A percentile compares a stretch with the other conserved stretches of the same genome.
These are phyloP conservation scores for Chalaropsis thielavioides DNA, from an alignment of 2,329 filamentous ascomycete species.

Conservation along the genomic window DNA sequence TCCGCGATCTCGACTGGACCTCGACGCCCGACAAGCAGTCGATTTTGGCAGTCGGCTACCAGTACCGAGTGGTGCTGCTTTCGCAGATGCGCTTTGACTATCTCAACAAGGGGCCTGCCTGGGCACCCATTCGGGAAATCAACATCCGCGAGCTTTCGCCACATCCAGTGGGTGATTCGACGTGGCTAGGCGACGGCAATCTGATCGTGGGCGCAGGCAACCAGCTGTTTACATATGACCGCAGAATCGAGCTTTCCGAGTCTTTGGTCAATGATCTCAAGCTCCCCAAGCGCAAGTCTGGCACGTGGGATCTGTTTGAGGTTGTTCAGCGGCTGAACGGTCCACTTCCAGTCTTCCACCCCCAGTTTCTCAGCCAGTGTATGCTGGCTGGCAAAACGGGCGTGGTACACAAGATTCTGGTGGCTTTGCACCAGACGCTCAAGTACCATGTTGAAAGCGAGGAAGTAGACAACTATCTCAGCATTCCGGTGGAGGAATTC, in stretches of 20 bases:
- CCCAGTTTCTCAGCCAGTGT: conserved; percentile 76
- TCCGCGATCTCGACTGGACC: conserved; percentile 86
- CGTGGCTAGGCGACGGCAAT: conserved; percentile 75
- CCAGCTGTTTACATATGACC: conserved; percentile 73
- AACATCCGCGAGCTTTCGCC: conserved; percentile 68
- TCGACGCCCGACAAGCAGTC: conserved; percentile 80
- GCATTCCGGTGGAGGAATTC: conserved; percentile 46
- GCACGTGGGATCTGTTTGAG: conserved; percentile 58
- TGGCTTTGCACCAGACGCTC: conserved; percentile 57
- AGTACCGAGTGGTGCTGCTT: conserved; percentile 67
- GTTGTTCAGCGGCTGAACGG: conserved; percentile 74
- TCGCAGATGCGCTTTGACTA: conserved; percentile 88
- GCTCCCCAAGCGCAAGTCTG: conserved; percentile 34
- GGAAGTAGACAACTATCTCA: conserved; percentile 61
- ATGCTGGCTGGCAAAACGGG: conserved; percentile 64
- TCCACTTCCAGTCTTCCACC: conserved; percentile 79
- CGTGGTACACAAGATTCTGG: conserved; percentile 57
- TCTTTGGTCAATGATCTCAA: conserved; percentile 40
- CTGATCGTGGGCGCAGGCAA: conserved; percentile 82
- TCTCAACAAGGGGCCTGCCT: conserved; percentile 73
- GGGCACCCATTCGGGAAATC: conserved; percentile 74
- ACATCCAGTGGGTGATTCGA: conserved; percentile 82
- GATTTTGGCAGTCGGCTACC: conserved; percentile 82
- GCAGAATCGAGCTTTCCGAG: conserved; percentile 52
- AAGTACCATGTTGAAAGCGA: conserved; percentile 79